Evolutionary conservation across 257 asterid species (phyloP), one percentile per base, ranked within the genome.

Genomic region (Solanum bulbocastanum): DNA sequence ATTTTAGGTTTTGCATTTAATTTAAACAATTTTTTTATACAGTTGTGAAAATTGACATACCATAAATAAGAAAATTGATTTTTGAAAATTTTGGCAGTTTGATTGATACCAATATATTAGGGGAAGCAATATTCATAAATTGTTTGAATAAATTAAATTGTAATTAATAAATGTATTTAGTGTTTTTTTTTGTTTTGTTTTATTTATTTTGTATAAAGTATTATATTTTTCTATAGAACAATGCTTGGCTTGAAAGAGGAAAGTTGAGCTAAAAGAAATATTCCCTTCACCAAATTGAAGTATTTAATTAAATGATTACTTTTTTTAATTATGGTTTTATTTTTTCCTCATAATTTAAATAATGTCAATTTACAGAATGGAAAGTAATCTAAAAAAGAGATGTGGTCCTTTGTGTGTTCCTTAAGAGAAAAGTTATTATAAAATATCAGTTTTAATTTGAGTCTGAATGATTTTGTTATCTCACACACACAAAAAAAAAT

Each of bases 401-500:
- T 35, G 82, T 36, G 49, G 82, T 2, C 49, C 82, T 73, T 73
- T 35, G 13, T 20, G 46, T 73, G 46, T 35, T n/a, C 30, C 39
- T 73, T 36, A 73, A 73, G 30, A 72, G 15, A 71, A 32, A 71
- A 71, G 10, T 15, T 32, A 71, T 35, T 73, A 35, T 35, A 35
- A 5, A 72, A 33, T 72, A 16, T 33, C 3, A 0, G 36, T 33
- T 72, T 72, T 33, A 2, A 33, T 33, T 72, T 72, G 16, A 1
- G 15, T 72, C 0, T 13, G 0, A 8, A 56, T 56, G n/a, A 0
- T 7, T 56, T 56, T 56, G 25, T 56, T 56, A 18, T 52, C 60
- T 5, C 8, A n/a, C n/a, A n/a, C n/a, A n/a, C n/a, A n/a, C n/a
- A 0, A 15, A 2, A 5, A 0, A 52, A 18, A 18, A 0, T 0